Percentiles rank a stretch among this genome's conserved stretches.
phyloP scores from a whole-genome alignment of 2,329 filamentous ascomycete species.

The Huntiella decipiens region DNA sequence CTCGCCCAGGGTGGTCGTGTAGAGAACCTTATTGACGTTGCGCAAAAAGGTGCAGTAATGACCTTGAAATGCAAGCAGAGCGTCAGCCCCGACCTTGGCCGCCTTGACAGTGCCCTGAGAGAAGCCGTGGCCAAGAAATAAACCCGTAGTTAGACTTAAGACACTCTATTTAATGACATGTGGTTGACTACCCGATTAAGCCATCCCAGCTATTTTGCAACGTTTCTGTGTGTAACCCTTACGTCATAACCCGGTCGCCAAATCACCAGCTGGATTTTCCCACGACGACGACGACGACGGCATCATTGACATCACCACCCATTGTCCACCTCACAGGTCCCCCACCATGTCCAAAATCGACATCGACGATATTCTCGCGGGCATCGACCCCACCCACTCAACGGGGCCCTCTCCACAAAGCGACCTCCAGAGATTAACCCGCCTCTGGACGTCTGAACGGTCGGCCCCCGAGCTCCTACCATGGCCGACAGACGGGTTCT shows the following conservation, averaged over 20 bases:
- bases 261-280: not conserved
- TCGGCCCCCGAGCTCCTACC: conserved; percentile 68
- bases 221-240: too few species aligned
- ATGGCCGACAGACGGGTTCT: conserved; percentile 51
- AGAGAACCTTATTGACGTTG: conserved; percentile 51
- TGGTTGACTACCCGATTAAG: too few species aligned
- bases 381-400: conserved; percentile 43
- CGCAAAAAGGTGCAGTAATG: conserved; percentile 62
- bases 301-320: not conserved
- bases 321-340: not conserved
- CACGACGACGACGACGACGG: too few species aligned
- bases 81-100: conserved; percentile 41
- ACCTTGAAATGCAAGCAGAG: conserved; percentile 58
- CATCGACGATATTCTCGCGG: conserved; percentile 61
- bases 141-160: too few species aligned
- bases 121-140: conserved; percentile 12
- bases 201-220: too few species aligned
- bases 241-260: too few species aligned
- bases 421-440: conserved; percentile 62
- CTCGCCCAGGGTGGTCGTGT: conserved; percentile 40
- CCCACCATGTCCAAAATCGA: conserved; percentile 33
- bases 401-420: conserved; percentile 47
- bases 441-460: conserved; percentile 84
- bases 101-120: conserved; percentile 24
- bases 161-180: too few species aligned